Evolutionary conservation across 1,284 basidiomycete species (phyloP).

Genomic region (Naganishia sp.): DNA sequence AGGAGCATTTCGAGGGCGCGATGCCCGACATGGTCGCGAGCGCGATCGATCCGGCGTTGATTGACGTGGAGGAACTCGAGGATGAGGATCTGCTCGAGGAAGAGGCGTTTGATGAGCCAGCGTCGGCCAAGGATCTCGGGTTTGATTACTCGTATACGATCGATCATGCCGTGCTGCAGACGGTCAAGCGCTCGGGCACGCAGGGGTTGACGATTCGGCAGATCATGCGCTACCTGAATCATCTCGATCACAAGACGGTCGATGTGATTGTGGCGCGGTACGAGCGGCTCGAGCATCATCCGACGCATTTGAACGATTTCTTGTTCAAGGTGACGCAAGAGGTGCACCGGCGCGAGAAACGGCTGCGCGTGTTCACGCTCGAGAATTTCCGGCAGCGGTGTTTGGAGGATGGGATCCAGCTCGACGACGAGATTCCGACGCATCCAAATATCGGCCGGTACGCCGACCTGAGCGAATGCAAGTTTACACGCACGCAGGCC

Average conservation of each 20-base stretch:
- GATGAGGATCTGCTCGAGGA: slow-evolving; percentile 19
- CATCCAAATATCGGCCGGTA: slow-evolving; percentile 23
- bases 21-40: slow-evolving; percentile 1
- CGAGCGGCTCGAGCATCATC: slow-evolving; percentile 21
- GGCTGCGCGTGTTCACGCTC: slow-evolving; percentile 23
- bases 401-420: slow-evolving; percentile 16
- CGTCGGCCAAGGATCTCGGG: slow-evolving; percentile 4
- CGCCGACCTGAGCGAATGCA: slow-evolving; percentile 17
- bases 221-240: slow-evolving; percentile 13
- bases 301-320: slow-evolving; percentile 18
- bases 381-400: slow-evolving; percentile 21
- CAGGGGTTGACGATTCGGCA: slow-evolving; percentile 23
- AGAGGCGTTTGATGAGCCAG: slow-evolving; percentile 10
- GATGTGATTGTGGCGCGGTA: slow-evolving; percentile 18
- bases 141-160: slow-evolving; percentile 20
- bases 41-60: slow-evolving; percentile 16
- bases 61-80: slow-evolving; percentile 10
- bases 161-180: slow-evolving; percentile 21
- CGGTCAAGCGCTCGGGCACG: slow-evolving; percentile 14
- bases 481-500: slow-evolving; percentile 8
- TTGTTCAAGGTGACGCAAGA: slow-evolving; percentile 27
- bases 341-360: slow-evolving; percentile 21
- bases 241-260: slow-evolving; percentile 26
- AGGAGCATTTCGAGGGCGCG: slow-evolving; percentile 24
- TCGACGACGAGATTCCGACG: slow-evolving; percentile 9